Evolutionary conservation across 2,329 filamentous ascomycete species (phyloP).

Genomic region (Xylaria sp.): DNA sequence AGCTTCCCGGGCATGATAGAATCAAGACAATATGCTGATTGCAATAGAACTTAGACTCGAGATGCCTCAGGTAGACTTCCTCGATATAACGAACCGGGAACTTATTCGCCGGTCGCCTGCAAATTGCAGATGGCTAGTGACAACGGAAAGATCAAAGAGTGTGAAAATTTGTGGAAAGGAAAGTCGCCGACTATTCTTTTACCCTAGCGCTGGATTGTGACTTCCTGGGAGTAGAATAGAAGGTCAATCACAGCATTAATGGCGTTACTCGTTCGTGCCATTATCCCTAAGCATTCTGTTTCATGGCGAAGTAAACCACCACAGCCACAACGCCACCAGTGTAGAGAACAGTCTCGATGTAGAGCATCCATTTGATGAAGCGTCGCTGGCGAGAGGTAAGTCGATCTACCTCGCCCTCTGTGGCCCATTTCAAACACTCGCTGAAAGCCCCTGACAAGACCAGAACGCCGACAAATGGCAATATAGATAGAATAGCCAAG

Average conservation of each 20-base stretch:
- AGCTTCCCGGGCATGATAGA: background rate
- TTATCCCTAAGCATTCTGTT: constrained; percentile 19
- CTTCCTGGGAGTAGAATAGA: background rate
- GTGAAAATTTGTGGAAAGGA: background rate
- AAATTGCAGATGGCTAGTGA: background rate
- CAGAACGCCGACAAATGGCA: constrained; percentile 62
- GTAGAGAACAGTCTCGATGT: constrained; percentile 35
- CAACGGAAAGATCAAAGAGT: background rate
- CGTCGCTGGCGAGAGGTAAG: constrained; percentile 54
- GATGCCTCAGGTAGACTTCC: no score
- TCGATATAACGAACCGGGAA: background rate
- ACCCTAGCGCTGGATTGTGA: background rate
- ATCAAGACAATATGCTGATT: background rate
- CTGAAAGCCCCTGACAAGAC: constrained; percentile 59
- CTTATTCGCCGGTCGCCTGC: background rate
- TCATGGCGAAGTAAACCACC: constrained; percentile 41
- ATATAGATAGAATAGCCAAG: constrained; percentile 54
- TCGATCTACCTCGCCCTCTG: constrained; percentile 57
- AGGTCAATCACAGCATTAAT: background rate
- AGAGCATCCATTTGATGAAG: constrained; percentile 47
- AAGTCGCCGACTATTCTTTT: background rate
- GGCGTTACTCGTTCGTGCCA: background rate
- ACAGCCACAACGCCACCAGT: constrained; percentile 35
- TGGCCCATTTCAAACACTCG: constrained; percentile 61
- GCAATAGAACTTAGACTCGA: background rate